Conservation (phyloP, 1,284 basidiomycete genomes). For the Austroboletus novae-zelandiae region DNA sequence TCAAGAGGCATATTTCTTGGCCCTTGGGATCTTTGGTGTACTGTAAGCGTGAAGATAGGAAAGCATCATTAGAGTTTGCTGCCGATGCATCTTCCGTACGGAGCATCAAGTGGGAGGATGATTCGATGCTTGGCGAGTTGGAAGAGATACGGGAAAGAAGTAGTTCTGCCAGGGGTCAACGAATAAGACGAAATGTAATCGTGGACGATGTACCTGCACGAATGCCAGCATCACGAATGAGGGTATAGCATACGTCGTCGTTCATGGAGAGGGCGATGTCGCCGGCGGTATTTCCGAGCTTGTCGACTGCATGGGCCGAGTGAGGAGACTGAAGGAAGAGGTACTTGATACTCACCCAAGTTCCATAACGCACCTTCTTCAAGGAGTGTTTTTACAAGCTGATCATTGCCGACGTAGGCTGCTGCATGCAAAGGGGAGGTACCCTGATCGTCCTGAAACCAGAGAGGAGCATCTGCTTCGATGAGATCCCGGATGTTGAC, state of each 20-base stretch:
- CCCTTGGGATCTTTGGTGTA: conserved; percentile 75
- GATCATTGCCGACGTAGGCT: conserved; percentile 67
- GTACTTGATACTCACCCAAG: conserved; percentile 49
- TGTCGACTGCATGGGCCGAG: conserved; percentile 56
- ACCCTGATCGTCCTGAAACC: conserved; percentile 87
- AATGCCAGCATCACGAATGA: conserved; percentile 85
- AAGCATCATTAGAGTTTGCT: conserved; percentile 72
- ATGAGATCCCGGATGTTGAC: conserved; percentile 55
- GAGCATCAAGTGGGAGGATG: conserved; percentile 50
- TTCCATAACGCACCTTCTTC: conserved; percentile 93
- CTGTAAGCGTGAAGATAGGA: conserved; percentile 69
- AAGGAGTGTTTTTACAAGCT: conserved; percentile 67
- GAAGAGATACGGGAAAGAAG: conserved; percentile 60
- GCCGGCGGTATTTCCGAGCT: conserved; percentile 77
- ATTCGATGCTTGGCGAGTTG: conserved; percentile 35
- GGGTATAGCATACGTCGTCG: conserved; percentile 66
- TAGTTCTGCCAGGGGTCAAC: conserved; percentile 47
- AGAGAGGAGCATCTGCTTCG: conserved; percentile 78
- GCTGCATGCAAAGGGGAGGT: conserved; percentile 89
- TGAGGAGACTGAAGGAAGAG: neutral
- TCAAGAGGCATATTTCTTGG: conserved; percentile 79
- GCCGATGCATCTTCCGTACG: conserved; percentile 62
- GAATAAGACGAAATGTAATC: neutral
- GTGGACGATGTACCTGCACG: conserved; percentile 60
- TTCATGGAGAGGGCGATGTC: conserved; percentile 88